Evolutionary conservation across 2,329 filamentous ascomycete species (phyloP).

Genomic region (Penicillium sp.): DNA sequence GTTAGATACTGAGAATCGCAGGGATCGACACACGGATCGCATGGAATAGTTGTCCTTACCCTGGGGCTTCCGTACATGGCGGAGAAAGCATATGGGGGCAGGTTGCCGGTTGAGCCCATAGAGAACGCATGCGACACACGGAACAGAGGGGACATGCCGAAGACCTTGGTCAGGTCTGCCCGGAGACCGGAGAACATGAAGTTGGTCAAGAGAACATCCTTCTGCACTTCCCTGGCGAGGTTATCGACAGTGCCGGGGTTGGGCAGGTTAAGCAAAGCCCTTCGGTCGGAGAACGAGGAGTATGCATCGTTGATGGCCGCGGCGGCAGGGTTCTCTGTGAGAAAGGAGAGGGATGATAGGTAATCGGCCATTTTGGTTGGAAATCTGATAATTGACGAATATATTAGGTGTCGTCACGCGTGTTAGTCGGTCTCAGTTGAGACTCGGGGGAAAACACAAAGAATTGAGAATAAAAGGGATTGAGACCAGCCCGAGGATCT

Average conservation of each 20-base stretch:
- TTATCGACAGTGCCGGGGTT: constrained; percentile 93
- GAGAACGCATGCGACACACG: constrained; percentile 97
- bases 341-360: constrained; percentile 57
- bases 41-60: constrained; percentile 52
- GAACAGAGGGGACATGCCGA: constrained; percentile 90
- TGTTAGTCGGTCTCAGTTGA: constrained; percentile 23
- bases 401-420: constrained; percentile 27
- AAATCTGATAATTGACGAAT: constrained; percentile 16
- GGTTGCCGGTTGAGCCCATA: constrained; percentile 75
- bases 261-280: constrained; percentile 80
- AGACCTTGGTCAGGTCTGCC: constrained; percentile 94
- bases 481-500: constrained; percentile 33
- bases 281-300: constrained; percentile 76
- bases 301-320: constrained; percentile 72
- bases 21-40: not conserved
- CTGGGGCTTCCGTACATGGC: constrained; percentile 90
- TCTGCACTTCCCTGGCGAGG: constrained; percentile 86
- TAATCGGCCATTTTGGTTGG: constrained; percentile 42
- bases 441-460: constrained; percentile 22
- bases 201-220: constrained; percentile 94
- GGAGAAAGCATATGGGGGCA: constrained; percentile 93
- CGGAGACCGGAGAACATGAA: constrained; percentile 95
- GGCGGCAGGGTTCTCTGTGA: constrained; percentile 72
- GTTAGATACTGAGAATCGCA: constrained; percentile 1
- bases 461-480: constrained; percentile 21